Percentiles rank a stretch among this genome's conserved stretches.
phyloP scores from a whole-genome alignment of 257 asterid genomes.

The Nicotiana tabacum region DNA sequence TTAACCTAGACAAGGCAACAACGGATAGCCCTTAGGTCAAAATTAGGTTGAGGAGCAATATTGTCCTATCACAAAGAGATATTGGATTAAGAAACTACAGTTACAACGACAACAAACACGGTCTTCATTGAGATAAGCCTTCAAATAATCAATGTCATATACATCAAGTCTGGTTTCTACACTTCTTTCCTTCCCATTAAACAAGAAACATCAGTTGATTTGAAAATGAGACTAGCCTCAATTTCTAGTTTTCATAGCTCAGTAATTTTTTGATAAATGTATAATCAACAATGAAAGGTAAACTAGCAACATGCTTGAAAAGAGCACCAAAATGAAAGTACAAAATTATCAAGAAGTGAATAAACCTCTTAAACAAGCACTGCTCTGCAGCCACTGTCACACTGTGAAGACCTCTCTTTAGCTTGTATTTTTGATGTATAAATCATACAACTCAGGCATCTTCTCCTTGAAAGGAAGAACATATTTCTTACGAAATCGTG shows the following conservation, averaged over 20 bases:
- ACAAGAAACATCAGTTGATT: not conserved
- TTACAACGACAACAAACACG: not conserved
- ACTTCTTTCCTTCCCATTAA: not conserved
- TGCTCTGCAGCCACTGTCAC: not conserved
- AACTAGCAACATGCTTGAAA: not conserved
- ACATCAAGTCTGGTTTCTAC: not conserved
- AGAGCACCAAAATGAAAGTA: not conserved
- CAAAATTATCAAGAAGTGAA: not conserved
- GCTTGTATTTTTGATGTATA: not conserved
- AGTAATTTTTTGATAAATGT: not conserved
- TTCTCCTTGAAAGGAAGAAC: constrained; percentile 16
- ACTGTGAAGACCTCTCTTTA: not conserved
- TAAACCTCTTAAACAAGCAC: not conserved
- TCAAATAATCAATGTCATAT: not conserved
- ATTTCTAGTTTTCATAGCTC: not conserved
- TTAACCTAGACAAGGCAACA: not conserved
- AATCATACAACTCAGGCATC: constrained; percentile 11
- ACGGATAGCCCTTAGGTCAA: not conserved
- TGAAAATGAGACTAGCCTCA: not conserved
- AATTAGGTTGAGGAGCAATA: not conserved
- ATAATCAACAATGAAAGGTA: not conserved
- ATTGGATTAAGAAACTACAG: not conserved
- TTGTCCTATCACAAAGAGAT: not conserved
- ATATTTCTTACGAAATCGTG: constrained; percentile 4
- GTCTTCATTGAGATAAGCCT: not conserved